Conservation (phyloP, 768 basidiomycete species). For the Clathrus columnatus region DNA sequence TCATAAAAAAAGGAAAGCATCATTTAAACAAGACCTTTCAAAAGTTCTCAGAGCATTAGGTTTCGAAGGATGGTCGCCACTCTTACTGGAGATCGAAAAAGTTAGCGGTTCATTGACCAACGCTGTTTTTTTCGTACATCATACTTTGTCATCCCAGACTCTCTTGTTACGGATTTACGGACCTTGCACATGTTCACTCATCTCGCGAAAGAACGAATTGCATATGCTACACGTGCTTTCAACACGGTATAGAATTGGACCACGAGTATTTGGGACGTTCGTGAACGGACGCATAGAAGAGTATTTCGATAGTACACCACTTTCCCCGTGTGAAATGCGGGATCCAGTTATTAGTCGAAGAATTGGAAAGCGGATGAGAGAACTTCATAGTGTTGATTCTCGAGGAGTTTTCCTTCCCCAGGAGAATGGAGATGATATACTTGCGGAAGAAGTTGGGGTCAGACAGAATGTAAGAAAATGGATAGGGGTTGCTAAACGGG, state of each 20-base stretch:
- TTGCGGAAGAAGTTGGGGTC: conserved; percentile 39
- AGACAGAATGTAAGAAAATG: conserved; percentile 63
- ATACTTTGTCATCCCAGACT: conserved; percentile 44
- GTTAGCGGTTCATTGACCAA: conserved; percentile 93
- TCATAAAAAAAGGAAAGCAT: neutral
- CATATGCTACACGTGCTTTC: conserved; percentile 85
- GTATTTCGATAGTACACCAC: conserved; percentile 82
- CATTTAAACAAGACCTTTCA: neutral
- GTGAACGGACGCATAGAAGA: conserved; percentile 93
- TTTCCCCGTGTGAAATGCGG: conserved; percentile 71
- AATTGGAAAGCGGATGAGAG: conserved; percentile 93
- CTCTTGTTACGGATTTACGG: conserved; percentile 91
- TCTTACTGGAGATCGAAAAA: conserved; percentile 53
- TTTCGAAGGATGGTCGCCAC: conserved; percentile 15
- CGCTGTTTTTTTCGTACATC: conserved; percentile 84
- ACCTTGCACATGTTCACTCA: conserved; percentile 72
- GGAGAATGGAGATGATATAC: conserved; percentile 29
- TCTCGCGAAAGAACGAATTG: conserved; percentile 82
- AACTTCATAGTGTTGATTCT: conserved; percentile 85
- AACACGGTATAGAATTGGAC: conserved; percentile 80
- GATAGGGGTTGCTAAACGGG: conserved; percentile 61
- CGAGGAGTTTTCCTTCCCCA: conserved; percentile 47
- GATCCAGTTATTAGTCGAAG: conserved; percentile 68
- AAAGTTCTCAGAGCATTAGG: neutral
- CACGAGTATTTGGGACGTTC: conserved; percentile 90